Conservation (phyloP, 495 filamentous ascomycete genomes). For the Aeminium ludgeri region DNA sequence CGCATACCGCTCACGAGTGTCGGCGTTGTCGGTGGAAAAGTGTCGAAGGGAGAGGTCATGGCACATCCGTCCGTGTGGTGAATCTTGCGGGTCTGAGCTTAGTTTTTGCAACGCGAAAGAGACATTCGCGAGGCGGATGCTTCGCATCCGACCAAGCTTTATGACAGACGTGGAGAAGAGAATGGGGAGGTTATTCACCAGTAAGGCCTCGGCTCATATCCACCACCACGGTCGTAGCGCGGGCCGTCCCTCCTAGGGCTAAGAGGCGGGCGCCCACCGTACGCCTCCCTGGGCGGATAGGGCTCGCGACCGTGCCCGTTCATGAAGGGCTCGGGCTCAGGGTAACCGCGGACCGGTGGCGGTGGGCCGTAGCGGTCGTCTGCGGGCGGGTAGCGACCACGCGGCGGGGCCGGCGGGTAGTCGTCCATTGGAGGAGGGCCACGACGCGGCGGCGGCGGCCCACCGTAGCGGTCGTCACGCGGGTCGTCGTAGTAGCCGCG, state of each 20-base stretch:
- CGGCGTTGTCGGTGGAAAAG: no score
- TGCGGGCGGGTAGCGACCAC: constrained; percentile 36
- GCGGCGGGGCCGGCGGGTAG: constrained; percentile 21
- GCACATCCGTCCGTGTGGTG: no score
- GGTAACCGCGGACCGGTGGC: constrained; percentile 35
- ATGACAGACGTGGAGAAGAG: no score
- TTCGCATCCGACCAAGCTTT: no score
- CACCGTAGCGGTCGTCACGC: constrained; percentile 54
- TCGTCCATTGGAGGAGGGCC: constrained; percentile 42
- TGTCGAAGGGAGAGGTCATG: no score
- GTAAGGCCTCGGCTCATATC: constrained; percentile 17
- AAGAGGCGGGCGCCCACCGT: constrained; percentile 26
- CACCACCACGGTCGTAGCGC: constrained; percentile 20
- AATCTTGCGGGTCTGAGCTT: no score
- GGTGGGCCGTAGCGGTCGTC: constrained; percentile 37
- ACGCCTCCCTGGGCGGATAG: constrained; percentile 34
- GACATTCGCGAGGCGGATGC: no score
- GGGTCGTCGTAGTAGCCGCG: constrained; percentile 70
- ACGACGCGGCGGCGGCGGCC: constrained; percentile 43
- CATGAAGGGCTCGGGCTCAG: constrained; percentile 44
- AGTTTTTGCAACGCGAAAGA: no score
- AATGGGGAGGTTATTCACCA: constrained; percentile 18
- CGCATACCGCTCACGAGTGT: no score
- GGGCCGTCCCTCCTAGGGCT: constrained; percentile 23
- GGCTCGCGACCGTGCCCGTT: constrained; percentile 46